Evolutionary conservation across 2,329 filamentous ascomycete genomes (phyloP), one percentile per base, ranked within the genome.

Genomic region (Aspergillus udagawae): DNA sequence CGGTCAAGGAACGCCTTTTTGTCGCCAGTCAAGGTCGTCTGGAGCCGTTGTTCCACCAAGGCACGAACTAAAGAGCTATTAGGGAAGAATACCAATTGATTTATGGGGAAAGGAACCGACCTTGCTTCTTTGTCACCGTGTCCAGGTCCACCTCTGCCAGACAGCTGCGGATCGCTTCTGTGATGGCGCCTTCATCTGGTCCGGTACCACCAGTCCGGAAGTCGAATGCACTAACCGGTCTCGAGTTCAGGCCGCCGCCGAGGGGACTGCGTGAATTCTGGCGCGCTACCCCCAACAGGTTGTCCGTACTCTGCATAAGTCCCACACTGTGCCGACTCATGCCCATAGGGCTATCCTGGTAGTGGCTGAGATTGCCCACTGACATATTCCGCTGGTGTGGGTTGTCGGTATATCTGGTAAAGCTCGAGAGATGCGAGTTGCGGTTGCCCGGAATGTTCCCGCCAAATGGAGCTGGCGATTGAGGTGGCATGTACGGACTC

Each of bases 81-180:
- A 38, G 41, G 27, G 12, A 48, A 23, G 14, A 53, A 41, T 38
- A n/a, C 3, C 9, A 38, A 23, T 42, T 9, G 28, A 27, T 42
- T 7, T 20, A 10, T 23, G 17, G 35, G 12, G 32, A 42, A n/a
- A 1, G 20, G 8, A 42, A 71, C 73, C 79, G 79, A 72, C 86
- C 78, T 78, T 97, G 93, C 80, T 99, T 99, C 86, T 97, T 99
- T 6, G 94, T 99, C 50, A 97, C 91, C n/a, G 84, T 93, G 73
- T 99, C 94, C 45, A 99, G 81, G 73, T 99, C 93, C 0, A 97
- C 92, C 68, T 97, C 93, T 17, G 82, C 78, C 60, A 99, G 80
- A 66, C 94, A 94, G 52, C 83, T 80, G 68, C 91, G 89, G 60
- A 97, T 93, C 1, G 90, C 89, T 60, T 95, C 90, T 20, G 91